Base-by-base conservation (phyloP, 108 stramenopile species). In the Pelagomonas calceolata region DNA sequence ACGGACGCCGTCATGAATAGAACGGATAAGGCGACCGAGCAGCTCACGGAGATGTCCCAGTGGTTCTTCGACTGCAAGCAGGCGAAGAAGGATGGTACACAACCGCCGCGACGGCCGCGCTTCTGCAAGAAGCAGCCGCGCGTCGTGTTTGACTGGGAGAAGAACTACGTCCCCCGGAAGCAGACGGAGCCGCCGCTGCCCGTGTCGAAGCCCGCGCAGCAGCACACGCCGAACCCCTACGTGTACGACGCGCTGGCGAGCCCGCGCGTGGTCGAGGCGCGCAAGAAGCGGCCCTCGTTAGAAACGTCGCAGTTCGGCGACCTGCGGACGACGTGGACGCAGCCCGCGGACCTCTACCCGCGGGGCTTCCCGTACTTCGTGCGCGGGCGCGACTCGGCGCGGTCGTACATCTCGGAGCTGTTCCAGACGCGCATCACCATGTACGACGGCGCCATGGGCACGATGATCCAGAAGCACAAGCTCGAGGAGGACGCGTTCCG, bases 381-480 rank as follows among this genome's bases (percentile, higher is more conserved):
- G 10, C 86, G 94, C 76, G 94, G 94, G 45, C 86, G 93, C 32
- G 93, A 94, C 79, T 91, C 90, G 76, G 82, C 89, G 39, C 86
- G 93, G 70, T 77, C 84, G 63, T 89, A 94, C 89, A 90, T 94
- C 79, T 90, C 90, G 0, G 68, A 86, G 46, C 77, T 95, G 39
- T 95, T 95, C 85, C 77, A 82, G 66, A 68, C 78, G 77, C 45
- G 80, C 45, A 84, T 86, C 73, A 91, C 92, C 45, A 90, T 96
- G 70, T 97, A 96, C 73, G 98, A 98, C 73, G 98, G 98, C 66
- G 98, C 95, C 60, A 98, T 99, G 98, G 98, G 96, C 46, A 99
- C 98, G 60, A 99, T 99, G 98, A 99, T 99, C 79, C 98, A 98
- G 77, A 84, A 81, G 76, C 89, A 91, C 82, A 91, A 82, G 77